Base-by-base conservation (phyloP, 1,284 basidiomycete genomes). In the Anthracocystis setariae region DNA sequence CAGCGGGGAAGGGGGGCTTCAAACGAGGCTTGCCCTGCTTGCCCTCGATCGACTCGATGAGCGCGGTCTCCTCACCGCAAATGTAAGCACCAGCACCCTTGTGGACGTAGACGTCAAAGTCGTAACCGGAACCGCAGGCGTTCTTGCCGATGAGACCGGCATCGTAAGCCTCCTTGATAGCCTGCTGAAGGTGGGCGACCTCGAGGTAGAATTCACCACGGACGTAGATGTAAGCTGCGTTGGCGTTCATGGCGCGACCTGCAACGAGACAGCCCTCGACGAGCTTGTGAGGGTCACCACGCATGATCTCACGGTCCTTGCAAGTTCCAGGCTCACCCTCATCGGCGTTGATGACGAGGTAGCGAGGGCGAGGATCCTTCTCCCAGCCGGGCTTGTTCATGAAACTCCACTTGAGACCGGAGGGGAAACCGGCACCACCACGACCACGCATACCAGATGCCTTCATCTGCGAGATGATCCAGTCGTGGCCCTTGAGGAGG, bases 371-470 rank as follows among this genome's bases (percentile, higher is more conserved):
- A 64, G 88, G 88, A 83, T 98, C 95, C 82, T 93, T 92, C 86
- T 98, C 90, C 94, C 95, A 98, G 42, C 91, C 91, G 27, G 94
- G 95, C 86, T 98, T 98, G 87, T 98, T 97, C 91, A 95, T 98
- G 84, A 98, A 97, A 83, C 77, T 81, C 95, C 95, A 98, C 85
- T 98, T 98, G 77, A 98, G 87, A 48, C 95, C 95, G 73, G 91
- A 93, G 2, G 94, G 95, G 84, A 98, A 98, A 44, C 96, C 95
- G 54, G 95, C 96, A 66, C 96, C 95, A 70, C 95, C 95, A 73
- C 96, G 91, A 24, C 95, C 95, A 81, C 95, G 90, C 46, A 98
- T 87, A 52, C 95, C 95, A 15, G 94, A 97, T 79, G 93, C 93
- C 85, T 98, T 98, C 82, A 98, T 92, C 55, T 89, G 90, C 83